phyloP scores from a whole-genome alignment of 371 early-diverging fungal species.

The Mucor velutinosus region DNA sequence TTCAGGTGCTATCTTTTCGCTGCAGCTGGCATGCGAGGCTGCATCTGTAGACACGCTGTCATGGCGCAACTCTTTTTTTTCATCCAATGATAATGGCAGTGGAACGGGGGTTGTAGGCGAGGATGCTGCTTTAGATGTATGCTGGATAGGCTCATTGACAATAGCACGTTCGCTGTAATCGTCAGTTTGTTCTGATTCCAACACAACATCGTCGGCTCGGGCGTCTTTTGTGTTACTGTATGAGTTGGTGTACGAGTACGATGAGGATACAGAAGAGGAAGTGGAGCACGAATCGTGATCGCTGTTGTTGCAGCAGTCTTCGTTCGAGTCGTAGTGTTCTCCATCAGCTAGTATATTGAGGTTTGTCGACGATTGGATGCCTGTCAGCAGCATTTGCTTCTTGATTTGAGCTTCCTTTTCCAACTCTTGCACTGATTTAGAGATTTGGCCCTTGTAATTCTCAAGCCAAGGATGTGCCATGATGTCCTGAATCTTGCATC shows the following conservation, averaged over 20 bases:
- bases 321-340: neutral
- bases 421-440: constrained; percentile 26
- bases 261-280: constrained; percentile 14
- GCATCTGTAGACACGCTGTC: neutral
- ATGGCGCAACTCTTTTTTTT: neutral
- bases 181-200: neutral
- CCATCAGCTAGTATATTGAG: neutral
- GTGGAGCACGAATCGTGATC: constrained; percentile 12
- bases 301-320: constrained; percentile 2
- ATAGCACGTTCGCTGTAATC: constrained; percentile 45
- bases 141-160: constrained; percentile 50
- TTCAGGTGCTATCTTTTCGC: neutral
- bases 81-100: neutral
- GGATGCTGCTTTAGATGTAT: neutral
- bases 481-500: constrained; percentile 85
- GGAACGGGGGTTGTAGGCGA: constrained; percentile 6
- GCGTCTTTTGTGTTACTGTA: constrained; percentile 15
- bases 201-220: neutral
- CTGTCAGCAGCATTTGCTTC: constrained; percentile 13
- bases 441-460: constrained; percentile 24
- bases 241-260: constrained; percentile 18
- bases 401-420: constrained; percentile 14
- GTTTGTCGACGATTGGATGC: neutral
- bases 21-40: neutral
- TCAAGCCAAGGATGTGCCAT: constrained; percentile 78